Evolutionary conservation across 805 yeast genomes (phyloP).

Genomic region (Sungouiozyma ichnusensis): DNA sequence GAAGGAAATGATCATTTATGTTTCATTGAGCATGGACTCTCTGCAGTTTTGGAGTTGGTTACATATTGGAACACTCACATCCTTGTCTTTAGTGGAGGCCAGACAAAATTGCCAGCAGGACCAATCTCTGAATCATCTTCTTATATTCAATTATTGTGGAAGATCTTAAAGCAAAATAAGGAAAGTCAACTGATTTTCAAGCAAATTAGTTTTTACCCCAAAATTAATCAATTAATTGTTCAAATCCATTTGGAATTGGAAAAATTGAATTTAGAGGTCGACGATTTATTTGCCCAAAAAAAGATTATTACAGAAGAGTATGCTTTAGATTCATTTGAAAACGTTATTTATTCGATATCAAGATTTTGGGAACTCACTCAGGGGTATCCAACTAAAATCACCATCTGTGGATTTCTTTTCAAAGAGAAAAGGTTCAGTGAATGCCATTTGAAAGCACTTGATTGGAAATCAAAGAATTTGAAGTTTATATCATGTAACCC

Average conservation of each 20-base stretch:
- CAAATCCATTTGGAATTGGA: slow-evolving; percentile 1
- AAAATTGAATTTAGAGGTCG: slow-evolving; percentile 6
- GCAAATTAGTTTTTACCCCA: slow-evolving; percentile 2
- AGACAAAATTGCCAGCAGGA: slow-evolving; percentile 48
- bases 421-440: slow-evolving; percentile 50
- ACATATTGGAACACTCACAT: slow-evolving; percentile 26
- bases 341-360: slow-evolving; percentile 50
- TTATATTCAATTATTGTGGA: slow-evolving; percentile 38
- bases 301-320: slow-evolving; percentile 49
- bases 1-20: slow-evolving; percentile 61
- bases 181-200: neutral
- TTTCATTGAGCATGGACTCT: slow-evolving; percentile 50
- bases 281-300: slow-evolving; percentile 9
- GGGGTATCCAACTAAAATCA: slow-evolving; percentile 40
- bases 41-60: slow-evolving; percentile 32
- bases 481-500: slow-evolving; percentile 54
- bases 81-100: slow-evolving; percentile 54
- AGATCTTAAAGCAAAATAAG: slow-evolving; percentile 14
- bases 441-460: slow-evolving; percentile 44
- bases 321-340: slow-evolving; percentile 75
- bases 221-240: slow-evolving; percentile 4
- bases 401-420: slow-evolving; percentile 67
- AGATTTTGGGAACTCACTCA: slow-evolving; percentile 39
- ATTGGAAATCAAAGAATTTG: slow-evolving; percentile 30
- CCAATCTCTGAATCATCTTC: slow-evolving; percentile 52